Percentiles rank a stretch among this genome's conserved stretches.
Conservation (phyloP, 768 basidiomycete genomes). For the Cystofilobasidium macerans region DNA sequence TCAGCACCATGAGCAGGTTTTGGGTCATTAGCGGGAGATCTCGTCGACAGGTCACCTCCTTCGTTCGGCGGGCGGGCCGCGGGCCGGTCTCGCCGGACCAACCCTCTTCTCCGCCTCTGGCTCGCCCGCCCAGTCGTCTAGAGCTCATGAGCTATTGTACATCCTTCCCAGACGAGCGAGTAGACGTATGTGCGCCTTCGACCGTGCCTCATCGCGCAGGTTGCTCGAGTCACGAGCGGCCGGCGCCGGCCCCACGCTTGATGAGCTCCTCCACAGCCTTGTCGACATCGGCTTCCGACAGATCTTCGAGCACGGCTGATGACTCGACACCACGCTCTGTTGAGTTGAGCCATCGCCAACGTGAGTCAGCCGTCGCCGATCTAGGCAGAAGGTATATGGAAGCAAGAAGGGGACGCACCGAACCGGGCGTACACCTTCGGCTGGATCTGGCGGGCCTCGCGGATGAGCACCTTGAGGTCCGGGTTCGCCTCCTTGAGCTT, state of each 20-base stretch:
- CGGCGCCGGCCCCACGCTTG: slow-evolving; percentile 7
- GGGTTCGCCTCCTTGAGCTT: slow-evolving; percentile 37
- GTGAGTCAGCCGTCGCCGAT: not conserved
- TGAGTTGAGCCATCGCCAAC: not conserved
- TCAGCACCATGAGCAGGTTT: too few species aligned
- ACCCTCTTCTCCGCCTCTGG: too few species aligned
- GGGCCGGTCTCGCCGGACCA: too few species aligned
- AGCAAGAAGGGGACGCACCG: slow-evolving; percentile 30
- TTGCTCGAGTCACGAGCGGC: not conserved
- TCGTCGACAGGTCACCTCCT: too few species aligned
- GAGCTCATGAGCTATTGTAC: too few species aligned
- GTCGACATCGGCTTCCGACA: slow-evolving; percentile 36
- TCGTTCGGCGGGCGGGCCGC: too few species aligned
- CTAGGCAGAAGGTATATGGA: too few species aligned
- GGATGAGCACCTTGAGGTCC: slow-evolving; percentile 37
- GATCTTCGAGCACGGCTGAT: slow-evolving; percentile 31
- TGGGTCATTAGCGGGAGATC: too few species aligned
- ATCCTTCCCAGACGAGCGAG: too few species aligned
- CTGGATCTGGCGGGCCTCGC: slow-evolving; percentile 37
- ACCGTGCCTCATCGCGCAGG: too few species aligned
- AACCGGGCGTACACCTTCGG: slow-evolving; percentile 37
- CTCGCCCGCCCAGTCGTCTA: too few species aligned
- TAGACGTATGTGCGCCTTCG: too few species aligned
- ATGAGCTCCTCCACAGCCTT: slow-evolving; percentile 32
- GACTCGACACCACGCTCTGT: slow-evolving; percentile 37